Evolutionary conservation across 352 stramenopile species (phyloP).

Genomic region (Albugo candida): DNA sequence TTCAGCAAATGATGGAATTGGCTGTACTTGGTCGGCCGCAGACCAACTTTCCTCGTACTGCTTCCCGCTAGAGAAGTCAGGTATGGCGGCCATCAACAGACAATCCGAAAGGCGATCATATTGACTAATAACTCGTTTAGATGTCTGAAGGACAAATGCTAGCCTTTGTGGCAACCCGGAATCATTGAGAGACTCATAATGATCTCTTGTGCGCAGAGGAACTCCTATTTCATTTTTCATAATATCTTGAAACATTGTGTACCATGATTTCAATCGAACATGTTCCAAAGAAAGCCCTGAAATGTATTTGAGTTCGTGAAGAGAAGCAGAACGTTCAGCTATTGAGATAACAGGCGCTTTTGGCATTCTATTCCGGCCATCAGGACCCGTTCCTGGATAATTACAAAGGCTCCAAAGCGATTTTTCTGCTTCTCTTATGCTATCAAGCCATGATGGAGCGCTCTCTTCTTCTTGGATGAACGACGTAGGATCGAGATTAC

Average conservation of each 20-base stretch:
- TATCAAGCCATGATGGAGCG: neutral
- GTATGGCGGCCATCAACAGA: slow-evolving; percentile 25
- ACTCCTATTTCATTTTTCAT: too few species aligned
- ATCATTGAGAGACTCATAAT: slow-evolving; percentile 16
- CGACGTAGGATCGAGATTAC: too few species aligned
- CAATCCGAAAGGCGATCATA: slow-evolving; percentile 40
- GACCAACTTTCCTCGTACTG: slow-evolving; percentile 26
- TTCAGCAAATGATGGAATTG: slow-evolving; percentile 41
- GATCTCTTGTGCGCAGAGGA: slow-evolving; percentile 1
- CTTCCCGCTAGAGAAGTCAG: slow-evolving; percentile 24
- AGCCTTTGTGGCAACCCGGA: slow-evolving; percentile 42
- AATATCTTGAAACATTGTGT: too few species aligned
- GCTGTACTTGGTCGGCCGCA: slow-evolving; percentile 35
- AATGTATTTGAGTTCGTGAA: too few species aligned
- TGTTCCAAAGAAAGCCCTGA: too few species aligned
- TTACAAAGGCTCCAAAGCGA: slow-evolving; percentile 32
- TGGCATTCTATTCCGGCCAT: slow-evolving; percentile 39
- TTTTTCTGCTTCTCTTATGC: slow-evolving; percentile 31
- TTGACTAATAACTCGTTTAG: slow-evolving; percentile 15
- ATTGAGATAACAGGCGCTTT: slow-evolving; percentile 12
- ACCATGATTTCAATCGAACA: too few species aligned
- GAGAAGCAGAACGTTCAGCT: slow-evolving; percentile 12
- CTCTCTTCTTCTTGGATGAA: too few species aligned
- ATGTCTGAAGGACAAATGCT: slow-evolving; percentile 20
- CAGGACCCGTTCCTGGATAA: slow-evolving; percentile 43